These are phyloP conservation scores for Dipteronia dyeriana DNA, from an alignment of 345 rosid species.

Conservation along the genomic window DNA sequence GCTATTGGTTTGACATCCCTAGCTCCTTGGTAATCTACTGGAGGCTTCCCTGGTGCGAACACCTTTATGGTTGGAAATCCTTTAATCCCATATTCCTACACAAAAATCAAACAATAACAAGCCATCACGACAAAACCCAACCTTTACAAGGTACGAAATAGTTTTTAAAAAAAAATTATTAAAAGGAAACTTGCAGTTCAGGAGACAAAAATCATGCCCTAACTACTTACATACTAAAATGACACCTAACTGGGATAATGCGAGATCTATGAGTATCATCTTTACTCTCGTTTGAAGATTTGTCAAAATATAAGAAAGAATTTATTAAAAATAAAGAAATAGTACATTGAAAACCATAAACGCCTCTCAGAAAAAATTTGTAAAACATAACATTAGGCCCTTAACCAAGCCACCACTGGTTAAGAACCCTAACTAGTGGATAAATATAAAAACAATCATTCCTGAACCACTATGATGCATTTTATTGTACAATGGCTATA, in stretches of 20 bases:
- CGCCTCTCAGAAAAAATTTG: no score
- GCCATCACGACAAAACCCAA: background rate
- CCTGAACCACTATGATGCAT: background rate
- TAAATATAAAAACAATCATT: background rate
- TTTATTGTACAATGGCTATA: background rate
- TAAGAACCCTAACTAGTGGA: background rate
- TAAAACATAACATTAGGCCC: no score
- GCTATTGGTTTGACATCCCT: conserved; percentile 87
- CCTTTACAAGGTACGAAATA: background rate
- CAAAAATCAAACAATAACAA: conserved; percentile 12
- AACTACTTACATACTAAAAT: background rate
- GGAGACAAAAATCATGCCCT: background rate
- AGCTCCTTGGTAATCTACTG: conserved; percentile 91
- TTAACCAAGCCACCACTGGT: no score
- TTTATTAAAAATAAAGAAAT: no score
- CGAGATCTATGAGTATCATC: no score
- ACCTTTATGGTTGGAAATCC: conserved; percentile 96
- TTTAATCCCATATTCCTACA: conserved; percentile 81
- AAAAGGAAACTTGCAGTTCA: no score
- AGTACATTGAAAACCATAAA: no score
- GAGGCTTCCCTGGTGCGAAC: conserved; percentile 83
- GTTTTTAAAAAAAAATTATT: background rate
- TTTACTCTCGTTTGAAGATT: no score
- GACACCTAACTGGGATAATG: no score
- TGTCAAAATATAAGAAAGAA: no score